These are phyloP conservation scores for Coemansia sp. DNA, from an alignment of 192 early-diverging fungal species.

Conservation along the genomic window DNA sequence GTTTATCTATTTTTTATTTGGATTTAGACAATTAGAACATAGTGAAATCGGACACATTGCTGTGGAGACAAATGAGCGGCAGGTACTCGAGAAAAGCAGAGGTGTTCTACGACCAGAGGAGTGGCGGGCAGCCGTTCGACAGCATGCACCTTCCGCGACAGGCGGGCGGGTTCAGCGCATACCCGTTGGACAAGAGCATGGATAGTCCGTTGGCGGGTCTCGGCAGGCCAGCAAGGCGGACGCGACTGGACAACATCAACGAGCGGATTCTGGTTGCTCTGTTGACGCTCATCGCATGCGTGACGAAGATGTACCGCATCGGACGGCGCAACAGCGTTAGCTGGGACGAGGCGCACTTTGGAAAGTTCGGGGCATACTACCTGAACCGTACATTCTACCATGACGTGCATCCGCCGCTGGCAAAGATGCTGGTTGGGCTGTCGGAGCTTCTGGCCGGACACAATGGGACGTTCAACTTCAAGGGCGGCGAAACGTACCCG, in stretches of 20 bases:
- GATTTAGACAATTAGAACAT: neutral
- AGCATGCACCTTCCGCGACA: constrained; percentile 28
- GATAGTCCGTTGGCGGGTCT: constrained; percentile 10
- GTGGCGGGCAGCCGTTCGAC: constrained; percentile 21
- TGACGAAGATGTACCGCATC: constrained; percentile 46
- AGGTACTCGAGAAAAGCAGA: constrained; percentile 8
- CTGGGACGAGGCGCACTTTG: constrained; percentile 74
- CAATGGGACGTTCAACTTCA: constrained; percentile 84
- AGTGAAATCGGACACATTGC: neutral
- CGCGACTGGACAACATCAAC: constrained; percentile 14
- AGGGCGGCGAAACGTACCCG: constrained; percentile 78
- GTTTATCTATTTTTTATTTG: neutral
- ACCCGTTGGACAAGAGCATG: constrained; percentile 18
- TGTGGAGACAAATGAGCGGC: constrained; percentile 1
- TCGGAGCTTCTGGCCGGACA: constrained; percentile 81
- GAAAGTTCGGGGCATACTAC: constrained; percentile 90
- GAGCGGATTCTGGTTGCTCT: constrained; percentile 37
- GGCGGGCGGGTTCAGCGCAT: constrained; percentile 40
- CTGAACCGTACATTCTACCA: constrained; percentile 92
- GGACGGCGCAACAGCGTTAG: constrained; percentile 54
- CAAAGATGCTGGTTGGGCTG: constrained; percentile 92
- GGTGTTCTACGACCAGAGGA: constrained; percentile 45
- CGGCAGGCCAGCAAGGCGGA: neutral
- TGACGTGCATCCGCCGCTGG: constrained; percentile 97
- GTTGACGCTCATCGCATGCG: constrained; percentile 37